Conservation (phyloP, 805 yeast species). For the Kluyveromyces aestuarii region DNA sequence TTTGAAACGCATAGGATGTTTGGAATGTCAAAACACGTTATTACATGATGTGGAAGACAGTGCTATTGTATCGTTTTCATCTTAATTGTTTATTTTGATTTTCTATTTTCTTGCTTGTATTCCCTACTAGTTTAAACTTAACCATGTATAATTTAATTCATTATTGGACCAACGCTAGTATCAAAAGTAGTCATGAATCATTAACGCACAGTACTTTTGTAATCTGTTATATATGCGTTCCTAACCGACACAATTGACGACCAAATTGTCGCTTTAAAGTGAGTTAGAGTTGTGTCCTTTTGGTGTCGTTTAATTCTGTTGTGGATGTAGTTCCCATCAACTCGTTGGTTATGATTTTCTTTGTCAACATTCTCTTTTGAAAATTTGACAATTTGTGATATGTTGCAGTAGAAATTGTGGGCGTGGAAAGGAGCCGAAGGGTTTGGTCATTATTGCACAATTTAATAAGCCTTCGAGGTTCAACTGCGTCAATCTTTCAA, state of each 20-base stretch:
- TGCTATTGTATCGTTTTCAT: background rate
- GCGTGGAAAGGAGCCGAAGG: no score
- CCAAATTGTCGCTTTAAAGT: no score
- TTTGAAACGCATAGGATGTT: background rate
- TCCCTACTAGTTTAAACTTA: background rate
- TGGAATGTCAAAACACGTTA: background rate
- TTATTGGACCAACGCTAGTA: conserved; percentile 3
- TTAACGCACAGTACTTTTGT: background rate
- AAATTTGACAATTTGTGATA: background rate
- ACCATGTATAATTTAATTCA: conserved; percentile 1
- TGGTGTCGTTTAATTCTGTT: background rate
- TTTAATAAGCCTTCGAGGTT: background rate
- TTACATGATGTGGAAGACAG: background rate
- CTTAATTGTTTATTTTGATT: background rate
- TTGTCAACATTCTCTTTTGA: background rate
- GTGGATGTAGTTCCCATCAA: background rate
- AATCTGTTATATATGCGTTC: no score
- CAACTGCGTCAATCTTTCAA: background rate
- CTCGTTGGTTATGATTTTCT: background rate
- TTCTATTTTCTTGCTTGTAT: background rate
- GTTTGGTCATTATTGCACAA: no score
- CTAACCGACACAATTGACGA: no score
- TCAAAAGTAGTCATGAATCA: background rate
- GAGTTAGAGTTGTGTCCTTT: no score
- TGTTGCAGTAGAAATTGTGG: no score